phyloP scores from a whole-genome alignment of 164 flowering plant genomes.

The Dillenia turbinata region DNA sequence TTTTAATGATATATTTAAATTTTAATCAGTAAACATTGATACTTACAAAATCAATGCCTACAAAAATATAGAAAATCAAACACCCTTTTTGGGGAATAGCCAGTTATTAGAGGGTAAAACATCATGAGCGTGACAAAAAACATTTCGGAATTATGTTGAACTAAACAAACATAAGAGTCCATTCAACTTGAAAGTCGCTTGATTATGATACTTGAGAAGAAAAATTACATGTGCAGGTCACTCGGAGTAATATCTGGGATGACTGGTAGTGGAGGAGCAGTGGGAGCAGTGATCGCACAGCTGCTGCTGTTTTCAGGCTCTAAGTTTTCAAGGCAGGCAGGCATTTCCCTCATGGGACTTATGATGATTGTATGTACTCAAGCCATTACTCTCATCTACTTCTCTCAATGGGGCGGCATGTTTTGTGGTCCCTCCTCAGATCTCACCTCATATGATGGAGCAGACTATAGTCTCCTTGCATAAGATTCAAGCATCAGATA shows the following conservation, averaged over 20 bases:
- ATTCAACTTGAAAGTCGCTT: too few species aligned
- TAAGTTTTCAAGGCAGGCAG: constrained; percentile 33
- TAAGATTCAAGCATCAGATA: constrained; percentile 5
- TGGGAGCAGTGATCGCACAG: constrained; percentile 71
- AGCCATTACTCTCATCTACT: constrained; percentile 42
- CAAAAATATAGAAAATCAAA: too few species aligned
- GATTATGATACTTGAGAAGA: too few species aligned
- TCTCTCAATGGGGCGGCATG: constrained; percentile 66
- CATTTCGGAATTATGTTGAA: too few species aligned
- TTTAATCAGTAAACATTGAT: too few species aligned
- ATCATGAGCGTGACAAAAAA: too few species aligned
- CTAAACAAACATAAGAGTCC: too few species aligned
- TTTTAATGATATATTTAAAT: too few species aligned
- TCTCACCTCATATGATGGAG: neutral
- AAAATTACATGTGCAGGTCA: constrained; percentile 33
- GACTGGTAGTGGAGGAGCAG: constrained; percentile 67
- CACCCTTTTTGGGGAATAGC: too few species aligned
- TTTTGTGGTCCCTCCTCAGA: constrained; percentile 42
- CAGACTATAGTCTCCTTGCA: constrained; percentile 22
- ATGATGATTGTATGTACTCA: constrained; percentile 45
- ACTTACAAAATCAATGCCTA: too few species aligned
- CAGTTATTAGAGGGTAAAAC: too few species aligned
- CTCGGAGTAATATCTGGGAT: constrained; percentile 66
- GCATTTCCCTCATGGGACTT: constrained; percentile 62
- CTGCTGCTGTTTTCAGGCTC: constrained; percentile 47